Conservation (phyloP, 257 asterid species). For the Jasminum sambac region DNA sequence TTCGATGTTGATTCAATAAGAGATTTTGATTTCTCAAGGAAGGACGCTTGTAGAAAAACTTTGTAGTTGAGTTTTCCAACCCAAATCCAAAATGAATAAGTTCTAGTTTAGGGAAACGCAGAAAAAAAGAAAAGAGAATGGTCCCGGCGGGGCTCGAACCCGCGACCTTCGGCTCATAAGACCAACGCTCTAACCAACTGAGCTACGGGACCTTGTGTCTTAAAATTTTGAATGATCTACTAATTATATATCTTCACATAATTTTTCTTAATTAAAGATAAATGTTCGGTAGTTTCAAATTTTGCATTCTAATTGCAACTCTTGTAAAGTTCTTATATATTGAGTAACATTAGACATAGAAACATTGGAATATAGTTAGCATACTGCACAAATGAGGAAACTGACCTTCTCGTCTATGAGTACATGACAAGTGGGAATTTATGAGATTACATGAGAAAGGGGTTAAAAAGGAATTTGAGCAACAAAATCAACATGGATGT, state of each 20-base stretch:
- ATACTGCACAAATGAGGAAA: conserved; percentile 77
- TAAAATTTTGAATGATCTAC: too few relatives aligned
- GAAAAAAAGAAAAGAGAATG: conserved; percentile 5
- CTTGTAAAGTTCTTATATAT: conserved; percentile 60
- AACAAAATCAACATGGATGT: conserved; percentile 76
- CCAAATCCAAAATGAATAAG: not conserved
- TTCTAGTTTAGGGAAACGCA: not conserved
- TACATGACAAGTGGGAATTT: conserved; percentile 94
- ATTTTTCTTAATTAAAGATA: too few relatives aligned
- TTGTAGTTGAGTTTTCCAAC: too few relatives aligned
- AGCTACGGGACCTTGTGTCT: conserved; percentile 79
- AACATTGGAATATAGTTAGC: conserved; percentile 77
- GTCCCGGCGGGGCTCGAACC: conserved; percentile 99
- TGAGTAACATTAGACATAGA: conserved; percentile 85
- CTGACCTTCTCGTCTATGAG: conserved; percentile 81
- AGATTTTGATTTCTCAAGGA: conserved; percentile 4
- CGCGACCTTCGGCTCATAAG: conserved; percentile 99
- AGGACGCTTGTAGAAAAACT: too few relatives aligned
- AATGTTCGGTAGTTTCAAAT: too few relatives aligned
- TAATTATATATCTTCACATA: too few relatives aligned
- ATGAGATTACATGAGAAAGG: conserved; percentile 86
- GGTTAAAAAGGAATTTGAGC: conserved; percentile 73
- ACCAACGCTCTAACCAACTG: conserved; percentile 99
- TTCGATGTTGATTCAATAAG: too few relatives aligned
- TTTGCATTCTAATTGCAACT: conserved; percentile 55